A percentile compares a stretch with the other conserved stretches of the same genome.
Conservation (phyloP, 2,329 filamentous ascomycete species). For the Xylaria sp. region DNA sequence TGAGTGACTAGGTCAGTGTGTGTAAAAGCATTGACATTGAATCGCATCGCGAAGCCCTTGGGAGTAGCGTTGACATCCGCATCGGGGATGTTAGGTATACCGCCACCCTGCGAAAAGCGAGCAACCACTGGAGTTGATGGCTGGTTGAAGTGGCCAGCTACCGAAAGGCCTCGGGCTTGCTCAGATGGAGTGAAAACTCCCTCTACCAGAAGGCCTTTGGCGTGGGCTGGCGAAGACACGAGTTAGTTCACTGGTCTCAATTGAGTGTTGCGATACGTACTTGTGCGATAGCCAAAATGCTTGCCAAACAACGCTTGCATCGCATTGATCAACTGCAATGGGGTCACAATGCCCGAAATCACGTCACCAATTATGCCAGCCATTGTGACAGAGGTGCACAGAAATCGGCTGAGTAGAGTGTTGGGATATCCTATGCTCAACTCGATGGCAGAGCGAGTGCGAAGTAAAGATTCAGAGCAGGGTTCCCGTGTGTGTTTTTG, state of each 20-base stretch:
- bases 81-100: not conserved
- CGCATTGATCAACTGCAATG: not conserved
- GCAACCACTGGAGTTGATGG: not conserved
- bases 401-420: not conserved
- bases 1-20: not conserved
- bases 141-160: not conserved
- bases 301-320: not conserved
- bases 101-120: not conserved
- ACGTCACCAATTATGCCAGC: not conserved
- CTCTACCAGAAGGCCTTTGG: not conserved
- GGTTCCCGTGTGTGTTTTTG: not conserved
- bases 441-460: not conserved
- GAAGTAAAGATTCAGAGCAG: not conserved
- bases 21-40: not conserved
- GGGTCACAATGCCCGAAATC: not conserved
- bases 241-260: not conserved
- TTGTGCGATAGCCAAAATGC: not conserved
- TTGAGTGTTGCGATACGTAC: not conserved
- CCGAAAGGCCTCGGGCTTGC: not conserved
- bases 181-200: not conserved
- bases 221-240: not conserved
- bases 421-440: not conserved
- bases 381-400: not conserved
- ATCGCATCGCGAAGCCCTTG: not conserved
- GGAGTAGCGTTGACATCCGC: not conserved